Conservation (phyloP, 768 basidiomycete species). For the Mycena latifolia region DNA sequence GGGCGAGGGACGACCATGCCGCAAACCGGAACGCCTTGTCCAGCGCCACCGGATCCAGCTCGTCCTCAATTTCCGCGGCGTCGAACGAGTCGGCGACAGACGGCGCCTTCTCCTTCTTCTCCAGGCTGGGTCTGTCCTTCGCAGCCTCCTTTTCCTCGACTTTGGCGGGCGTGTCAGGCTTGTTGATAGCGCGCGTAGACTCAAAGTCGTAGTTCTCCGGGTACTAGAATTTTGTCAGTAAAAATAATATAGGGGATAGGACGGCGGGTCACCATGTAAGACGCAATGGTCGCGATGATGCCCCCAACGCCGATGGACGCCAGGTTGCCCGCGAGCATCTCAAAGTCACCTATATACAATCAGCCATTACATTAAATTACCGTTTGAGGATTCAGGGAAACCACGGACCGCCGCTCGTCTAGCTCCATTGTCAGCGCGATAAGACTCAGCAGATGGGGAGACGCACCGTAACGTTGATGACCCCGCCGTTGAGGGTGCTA, state of each 20-base stretch:
- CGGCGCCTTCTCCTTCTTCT: constrained; percentile 52
- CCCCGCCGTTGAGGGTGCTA: constrained; percentile 72
- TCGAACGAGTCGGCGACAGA: constrained; percentile 54
- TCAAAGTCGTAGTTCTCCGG: constrained; percentile 89
- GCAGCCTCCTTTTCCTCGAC: constrained; percentile 19
- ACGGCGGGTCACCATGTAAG: constrained; percentile 64
- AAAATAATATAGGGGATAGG: neutral
- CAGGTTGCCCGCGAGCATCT: constrained; percentile 93
- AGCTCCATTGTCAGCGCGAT: neutral
- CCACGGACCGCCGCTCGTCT: constrained; percentile 46
- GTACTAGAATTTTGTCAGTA: constrained; percentile 55
- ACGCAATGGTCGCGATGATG: constrained; percentile 75
- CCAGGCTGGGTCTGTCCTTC: constrained; percentile 31
- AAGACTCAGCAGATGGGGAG: neutral
- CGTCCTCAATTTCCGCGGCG: constrained; percentile 57
- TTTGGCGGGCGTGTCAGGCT: constrained; percentile 38
- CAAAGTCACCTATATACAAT: constrained; percentile 54
- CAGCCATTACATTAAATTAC: neutral
- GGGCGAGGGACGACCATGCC: constrained; percentile 73
- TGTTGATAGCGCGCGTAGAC: constrained; percentile 83
- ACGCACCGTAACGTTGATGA: constrained; percentile 77
- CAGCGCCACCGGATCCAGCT: constrained; percentile 74
- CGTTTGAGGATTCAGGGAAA: neutral
- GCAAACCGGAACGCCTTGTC: constrained; percentile 87
- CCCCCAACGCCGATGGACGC: constrained; percentile 86